A percentile compares a stretch with the other conserved stretches of the same genome.
These are phyloP conservation scores for Penicillium thymicola DNA, from an alignment of 2,329 filamentous ascomycete species.

Conservation along the genomic window DNA sequence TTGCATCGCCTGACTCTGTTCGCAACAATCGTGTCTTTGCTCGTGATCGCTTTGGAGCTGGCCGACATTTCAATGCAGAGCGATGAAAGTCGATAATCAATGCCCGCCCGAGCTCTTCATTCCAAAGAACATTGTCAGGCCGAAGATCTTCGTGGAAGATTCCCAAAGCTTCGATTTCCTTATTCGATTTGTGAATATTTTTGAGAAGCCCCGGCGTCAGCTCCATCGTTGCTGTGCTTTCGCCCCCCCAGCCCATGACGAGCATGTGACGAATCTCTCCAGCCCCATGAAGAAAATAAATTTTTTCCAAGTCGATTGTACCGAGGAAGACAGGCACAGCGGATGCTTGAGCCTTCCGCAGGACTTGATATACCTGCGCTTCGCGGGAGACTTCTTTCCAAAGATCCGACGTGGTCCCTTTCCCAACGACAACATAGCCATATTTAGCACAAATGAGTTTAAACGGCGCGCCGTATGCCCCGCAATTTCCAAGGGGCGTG, in stretches of 20 bases:
- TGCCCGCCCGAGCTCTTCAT: slow-evolving; percentile 16
- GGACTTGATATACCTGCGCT: neutral
- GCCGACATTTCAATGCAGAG: slow-evolving; percentile 12
- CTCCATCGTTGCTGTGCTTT: neutral
- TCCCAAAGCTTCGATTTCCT: neutral
- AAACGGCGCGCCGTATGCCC: neutral
- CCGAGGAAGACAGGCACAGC: slow-evolving; percentile 14
- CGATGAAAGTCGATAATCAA: slow-evolving; percentile 20
- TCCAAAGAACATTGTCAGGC: slow-evolving; percentile 25
- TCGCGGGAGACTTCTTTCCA: neutral
- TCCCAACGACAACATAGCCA: neutral
- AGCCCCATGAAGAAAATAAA: slow-evolving; percentile 29
- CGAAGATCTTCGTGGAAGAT: slow-evolving; percentile 18
- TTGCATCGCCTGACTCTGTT: slow-evolving; percentile 3
- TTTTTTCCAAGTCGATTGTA: slow-evolving; percentile 12
- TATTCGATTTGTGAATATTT: neutral
- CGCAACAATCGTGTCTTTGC: no score
- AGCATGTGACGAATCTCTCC: neutral
- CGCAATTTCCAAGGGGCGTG: neutral
- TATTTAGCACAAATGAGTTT: neutral
- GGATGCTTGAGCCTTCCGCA: slow-evolving; percentile 2
- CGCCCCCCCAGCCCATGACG: neutral
- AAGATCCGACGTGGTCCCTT: neutral
- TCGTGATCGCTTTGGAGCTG: neutral
- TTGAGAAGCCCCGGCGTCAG: neutral